Conservation (phyloP, 2,329 filamentous ascomycete genomes). For the Hypoxylon sp. region DNA sequence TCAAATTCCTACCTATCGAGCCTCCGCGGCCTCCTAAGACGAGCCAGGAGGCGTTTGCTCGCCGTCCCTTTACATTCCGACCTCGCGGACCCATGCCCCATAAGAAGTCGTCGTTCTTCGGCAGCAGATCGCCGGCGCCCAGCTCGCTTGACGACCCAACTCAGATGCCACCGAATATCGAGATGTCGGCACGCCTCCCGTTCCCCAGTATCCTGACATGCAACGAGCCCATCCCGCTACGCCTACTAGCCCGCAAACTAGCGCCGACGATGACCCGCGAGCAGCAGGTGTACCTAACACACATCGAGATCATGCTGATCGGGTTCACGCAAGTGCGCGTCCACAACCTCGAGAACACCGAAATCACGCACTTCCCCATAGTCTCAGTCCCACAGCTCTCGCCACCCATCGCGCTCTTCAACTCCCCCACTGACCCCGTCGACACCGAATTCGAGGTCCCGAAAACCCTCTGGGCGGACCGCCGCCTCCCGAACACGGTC, state of each 20-base stretch:
- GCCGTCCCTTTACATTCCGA: slow-evolving; percentile 75
- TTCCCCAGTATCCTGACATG: slow-evolving; percentile 91
- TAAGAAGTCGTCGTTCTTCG: slow-evolving; percentile 72
- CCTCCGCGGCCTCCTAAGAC: slow-evolving; percentile 78
- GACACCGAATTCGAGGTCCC: slow-evolving; percentile 80
- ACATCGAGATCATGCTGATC: slow-evolving; percentile 85
- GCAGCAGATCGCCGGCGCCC: slow-evolving; percentile 42
- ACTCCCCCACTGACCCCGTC: slow-evolving; percentile 69
- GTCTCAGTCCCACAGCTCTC: slow-evolving; percentile 77
- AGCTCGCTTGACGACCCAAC: slow-evolving; percentile 48
- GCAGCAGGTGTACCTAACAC: slow-evolving; percentile 80
- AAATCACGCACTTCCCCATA: slow-evolving; percentile 82
- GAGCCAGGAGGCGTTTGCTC: slow-evolving; percentile 86
- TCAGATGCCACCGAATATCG: slow-evolving; percentile 76
- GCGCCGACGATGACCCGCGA: slow-evolving; percentile 76
- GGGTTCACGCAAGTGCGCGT: slow-evolving; percentile 85
- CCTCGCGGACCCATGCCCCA: slow-evolving; percentile 57
- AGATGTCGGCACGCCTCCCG: slow-evolving; percentile 83
- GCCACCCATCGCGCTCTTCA: slow-evolving; percentile 71
- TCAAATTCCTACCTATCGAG: slow-evolving; percentile 95
- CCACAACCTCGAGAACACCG: slow-evolving; percentile 78
- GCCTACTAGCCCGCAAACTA: slow-evolving; percentile 83
- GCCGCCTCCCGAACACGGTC: slow-evolving; percentile 85
- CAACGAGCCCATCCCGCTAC: slow-evolving; percentile 85
- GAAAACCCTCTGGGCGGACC: slow-evolving; percentile 78